Conservation (phyloP, 306 rosid genomes). For the Abrus pulchellus region DNA sequence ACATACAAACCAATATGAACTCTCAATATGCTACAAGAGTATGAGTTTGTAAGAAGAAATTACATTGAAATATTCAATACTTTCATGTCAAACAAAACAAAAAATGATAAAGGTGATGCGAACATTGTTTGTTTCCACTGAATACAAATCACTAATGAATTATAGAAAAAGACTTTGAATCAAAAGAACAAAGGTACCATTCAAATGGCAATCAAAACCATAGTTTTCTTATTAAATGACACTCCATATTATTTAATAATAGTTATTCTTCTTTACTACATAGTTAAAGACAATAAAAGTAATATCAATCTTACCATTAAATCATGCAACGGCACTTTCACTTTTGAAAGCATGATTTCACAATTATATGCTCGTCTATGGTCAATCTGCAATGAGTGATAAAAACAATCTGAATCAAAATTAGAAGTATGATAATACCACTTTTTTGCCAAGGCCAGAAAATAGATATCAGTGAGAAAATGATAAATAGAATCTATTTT, state of each 20-base stretch:
- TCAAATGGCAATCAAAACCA: constrained; percentile 16
- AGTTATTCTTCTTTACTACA: constrained; percentile 16
- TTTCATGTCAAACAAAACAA: not conserved
- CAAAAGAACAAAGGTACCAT: constrained; percentile 2
- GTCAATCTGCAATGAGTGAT: constrained; percentile 71
- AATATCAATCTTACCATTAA: constrained; percentile 75
- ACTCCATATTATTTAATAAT: constrained; percentile 3
- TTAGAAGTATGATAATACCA: constrained; percentile 14
- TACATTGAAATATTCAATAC: not conserved
- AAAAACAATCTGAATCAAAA: constrained; percentile 38
- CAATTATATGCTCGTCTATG: constrained; percentile 94
- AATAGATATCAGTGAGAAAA: constrained; percentile 28
- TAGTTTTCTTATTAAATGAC: constrained; percentile 20
- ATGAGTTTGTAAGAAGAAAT: constrained; percentile 3
- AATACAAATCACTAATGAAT: constrained; percentile 8
- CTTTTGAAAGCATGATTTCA: constrained; percentile 98
- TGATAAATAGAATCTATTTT: constrained; percentile 25
- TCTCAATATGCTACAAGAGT: not conserved
- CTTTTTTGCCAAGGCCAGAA: constrained; percentile 12
- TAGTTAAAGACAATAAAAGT: constrained; percentile 28
- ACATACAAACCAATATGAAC: not conserved
- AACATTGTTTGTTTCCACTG: not conserved
- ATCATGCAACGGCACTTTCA: constrained; percentile 84
- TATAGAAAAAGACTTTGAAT: constrained; percentile 2
- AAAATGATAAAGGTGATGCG: constrained; percentile 4